phyloP scores from a whole-genome alignment of 331 rosid species.

The Rhamnella rubrinervis region DNA sequence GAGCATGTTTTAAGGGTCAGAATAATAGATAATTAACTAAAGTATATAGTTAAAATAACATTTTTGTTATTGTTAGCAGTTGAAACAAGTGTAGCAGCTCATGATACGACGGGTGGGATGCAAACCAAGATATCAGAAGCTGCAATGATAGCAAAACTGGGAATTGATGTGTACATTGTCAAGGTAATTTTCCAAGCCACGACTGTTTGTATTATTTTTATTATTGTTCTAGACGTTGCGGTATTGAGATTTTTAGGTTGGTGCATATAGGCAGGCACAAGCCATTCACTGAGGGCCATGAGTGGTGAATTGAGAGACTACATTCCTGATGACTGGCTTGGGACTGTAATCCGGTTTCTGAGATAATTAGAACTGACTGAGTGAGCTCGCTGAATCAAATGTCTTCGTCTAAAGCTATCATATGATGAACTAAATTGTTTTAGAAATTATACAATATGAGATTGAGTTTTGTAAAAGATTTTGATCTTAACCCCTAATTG shows the following conservation, averaged over 20 bases:
- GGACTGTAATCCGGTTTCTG: constrained; percentile 61
- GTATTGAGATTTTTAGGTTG: constrained; percentile 9
- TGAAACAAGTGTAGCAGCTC: constrained; percentile 61
- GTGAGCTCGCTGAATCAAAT: too few relatives aligned
- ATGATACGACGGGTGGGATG: constrained; percentile 95
- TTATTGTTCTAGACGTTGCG: constrained; percentile 3
- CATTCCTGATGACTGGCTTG: constrained; percentile 88
- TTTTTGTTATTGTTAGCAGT: constrained; percentile 37
- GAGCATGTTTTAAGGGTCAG: too few relatives aligned
- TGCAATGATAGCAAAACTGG: constrained; percentile 84
- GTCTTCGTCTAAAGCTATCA: too few relatives aligned
- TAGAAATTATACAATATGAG: too few relatives aligned
- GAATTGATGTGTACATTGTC: constrained; percentile 82
- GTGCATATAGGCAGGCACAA: constrained; percentile 79
- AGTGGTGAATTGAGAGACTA: constrained; percentile 59
- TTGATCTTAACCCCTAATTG: too few relatives aligned
- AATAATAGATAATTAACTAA: too few relatives aligned
- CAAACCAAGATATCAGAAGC: constrained; percentile 79
- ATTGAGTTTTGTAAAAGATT: too few relatives aligned
- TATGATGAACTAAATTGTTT: too few relatives aligned
- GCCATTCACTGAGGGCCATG: constrained; percentile 66
- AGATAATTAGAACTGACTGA: background rate
- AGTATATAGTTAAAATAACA: background rate
- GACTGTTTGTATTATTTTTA: background rate
- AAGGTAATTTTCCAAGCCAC: constrained; percentile 37